These are phyloP conservation scores for Pseudogymnoascus sp. DNA, from an alignment of 2,329 filamentous ascomycete genomes.

Conservation along the genomic window DNA sequence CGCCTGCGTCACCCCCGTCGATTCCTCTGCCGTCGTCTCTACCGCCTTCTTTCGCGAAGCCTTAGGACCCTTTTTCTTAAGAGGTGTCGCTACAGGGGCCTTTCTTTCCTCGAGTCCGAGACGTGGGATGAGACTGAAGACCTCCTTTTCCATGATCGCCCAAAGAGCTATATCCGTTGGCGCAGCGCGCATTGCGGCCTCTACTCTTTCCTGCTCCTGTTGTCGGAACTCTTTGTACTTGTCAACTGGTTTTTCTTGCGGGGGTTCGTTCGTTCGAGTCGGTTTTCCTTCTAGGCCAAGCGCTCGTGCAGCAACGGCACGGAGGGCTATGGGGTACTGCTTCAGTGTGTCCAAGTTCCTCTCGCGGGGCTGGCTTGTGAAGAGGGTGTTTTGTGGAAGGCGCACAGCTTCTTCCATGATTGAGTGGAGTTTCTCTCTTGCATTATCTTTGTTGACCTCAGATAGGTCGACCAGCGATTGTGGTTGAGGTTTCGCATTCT, in stretches of 20 bases:
- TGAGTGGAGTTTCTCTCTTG: conserved; percentile 15
- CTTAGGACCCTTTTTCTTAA: conserved; percentile 12
- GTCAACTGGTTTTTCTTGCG: neutral
- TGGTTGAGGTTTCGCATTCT: conserved; percentile 15
- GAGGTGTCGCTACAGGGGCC: neutral
- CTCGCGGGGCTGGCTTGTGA: neutral
- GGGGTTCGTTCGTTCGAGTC: conserved; percentile 9
- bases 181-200: conserved; percentile 46
- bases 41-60: neutral
- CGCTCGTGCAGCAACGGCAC: conserved; percentile 25
- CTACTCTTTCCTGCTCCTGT: conserved; percentile 45
- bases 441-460: conserved; percentile 9
- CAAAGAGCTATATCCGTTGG: conserved; percentile 58
- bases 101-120: conserved; percentile 42
- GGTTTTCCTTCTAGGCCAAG: conserved; percentile 20
- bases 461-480: neutral
- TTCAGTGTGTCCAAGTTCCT: conserved; percentile 16
- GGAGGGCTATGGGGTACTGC: conserved; percentile 26
- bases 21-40: conserved; percentile 9
- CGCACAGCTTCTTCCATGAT: conserved; percentile 6
- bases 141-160: conserved; percentile 57
- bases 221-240: conserved; percentile 24
- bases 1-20: conserved; percentile 9
- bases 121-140: conserved; percentile 53
- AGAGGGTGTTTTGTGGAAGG: neutral